phyloP scores from a whole-genome alignment of 192 early-diverging fungal genomes.

The Spinellus fusiger region DNA sequence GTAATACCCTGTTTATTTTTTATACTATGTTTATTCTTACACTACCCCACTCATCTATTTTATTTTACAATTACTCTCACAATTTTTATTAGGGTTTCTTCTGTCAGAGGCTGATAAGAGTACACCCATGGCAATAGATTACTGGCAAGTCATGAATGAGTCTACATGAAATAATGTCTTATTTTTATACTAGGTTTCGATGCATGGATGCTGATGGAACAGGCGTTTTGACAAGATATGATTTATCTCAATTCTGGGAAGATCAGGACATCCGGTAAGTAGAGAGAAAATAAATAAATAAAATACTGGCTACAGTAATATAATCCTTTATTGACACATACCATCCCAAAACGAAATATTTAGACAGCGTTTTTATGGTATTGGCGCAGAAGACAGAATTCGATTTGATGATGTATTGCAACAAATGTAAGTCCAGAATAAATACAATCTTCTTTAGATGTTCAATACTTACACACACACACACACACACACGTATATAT shows the following conservation, averaged over 20 bases:
- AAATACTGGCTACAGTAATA: not conserved
- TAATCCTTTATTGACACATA: too few species aligned
- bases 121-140: conserved; percentile 28
- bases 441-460: not conserved
- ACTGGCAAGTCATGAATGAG: conserved; percentile 20
- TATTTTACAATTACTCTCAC: not conserved
- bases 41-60: not conserved
- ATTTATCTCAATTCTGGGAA: conserved; percentile 79
- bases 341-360: too few species aligned
- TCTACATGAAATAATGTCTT: not conserved
- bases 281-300: not conserved
- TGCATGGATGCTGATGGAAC: conserved; percentile 90
- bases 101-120: conserved; percentile 32
- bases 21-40: not conserved
- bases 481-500: not conserved
- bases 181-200: conserved; percentile 75
- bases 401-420: conserved; percentile 32
- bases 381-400: conserved; percentile 9
- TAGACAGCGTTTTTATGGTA: not conserved
- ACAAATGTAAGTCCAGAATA: conserved; percentile 21
- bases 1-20: conserved; percentile 15
- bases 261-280: conserved; percentile 54
- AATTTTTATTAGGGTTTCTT: conserved; percentile 28
- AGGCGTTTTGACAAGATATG: conserved; percentile 78
- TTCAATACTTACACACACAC: not conserved